Evolutionary conservation across 495 filamentous ascomycete species (phyloP), one percentile per base, ranked within the genome.

Genomic region (Lepraria neglecta): DNA sequence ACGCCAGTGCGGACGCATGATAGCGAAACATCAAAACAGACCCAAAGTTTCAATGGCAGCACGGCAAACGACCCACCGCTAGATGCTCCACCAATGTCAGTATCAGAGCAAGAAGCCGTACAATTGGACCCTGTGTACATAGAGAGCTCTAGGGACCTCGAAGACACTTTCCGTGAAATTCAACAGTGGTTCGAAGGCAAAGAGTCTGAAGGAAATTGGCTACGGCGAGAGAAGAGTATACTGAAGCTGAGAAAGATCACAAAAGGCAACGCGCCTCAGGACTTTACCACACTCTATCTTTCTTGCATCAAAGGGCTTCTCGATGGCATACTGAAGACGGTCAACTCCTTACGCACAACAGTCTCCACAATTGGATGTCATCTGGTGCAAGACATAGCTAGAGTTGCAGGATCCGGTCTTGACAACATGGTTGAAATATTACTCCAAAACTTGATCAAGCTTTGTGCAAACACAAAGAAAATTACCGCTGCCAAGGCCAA

Each of bases 181-280:
- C 75, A 83, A 33, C 78, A 78, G 38, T 80, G 76, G 68, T 97
- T 97, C 66, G 91, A 97, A 64, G 92, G 92, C 44, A 90, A 81
- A 67, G 94, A 98, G 73, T 84, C 87, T 0, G 94, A 97, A 67
- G 78, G 86, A 30, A 98, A 98, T 67, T 98, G 94, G 91, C 67
- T 86, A 67, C 82, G 84, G 57, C 81, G 95, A 69, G 92, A 97
- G 66, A 87, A 91, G 74, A 86, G 79, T 67, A 78, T 88, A 30
- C 78, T 80, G 21, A 89, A 87, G 59, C 71, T 97, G 11, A 85
- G 92, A 33, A 82, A 84, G 64, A 77, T 97, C 19, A 84, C 86
- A 10, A 84, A 84, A 55, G 94, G 94, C 47, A 98, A 97, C 72
- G 89, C 87, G 6, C 85, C 88, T 7, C 80, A 83, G 19, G 88